These are phyloP conservation scores for Plicaturopsis crispa DNA, from an alignment of 768 basidiomycete genomes.

Conservation along the genomic window DNA sequence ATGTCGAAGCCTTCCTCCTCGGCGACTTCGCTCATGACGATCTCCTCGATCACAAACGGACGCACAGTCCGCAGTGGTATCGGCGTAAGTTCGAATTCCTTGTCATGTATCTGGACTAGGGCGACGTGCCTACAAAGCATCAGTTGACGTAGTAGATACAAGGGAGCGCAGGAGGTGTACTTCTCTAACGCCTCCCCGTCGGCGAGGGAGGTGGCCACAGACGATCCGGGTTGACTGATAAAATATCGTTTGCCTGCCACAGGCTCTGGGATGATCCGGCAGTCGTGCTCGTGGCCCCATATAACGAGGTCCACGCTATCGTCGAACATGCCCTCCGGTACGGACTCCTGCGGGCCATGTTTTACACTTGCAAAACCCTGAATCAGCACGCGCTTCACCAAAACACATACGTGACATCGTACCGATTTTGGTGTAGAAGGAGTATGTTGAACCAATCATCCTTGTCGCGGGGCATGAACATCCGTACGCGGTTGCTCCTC, in stretches of 20 bases:
- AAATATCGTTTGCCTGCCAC: slow-evolving; percentile 89
- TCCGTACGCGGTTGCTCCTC: slow-evolving; percentile 85
- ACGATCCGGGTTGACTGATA: slow-evolving; percentile 92
- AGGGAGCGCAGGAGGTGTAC: slow-evolving; percentile 30
- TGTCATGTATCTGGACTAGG: slow-evolving; percentile 79
- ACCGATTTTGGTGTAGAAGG: slow-evolving; percentile 89
- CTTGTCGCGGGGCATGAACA: slow-evolving; percentile 93
- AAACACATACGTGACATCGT: neutral
- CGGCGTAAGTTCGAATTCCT: slow-evolving; percentile 80
- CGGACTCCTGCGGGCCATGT: slow-evolving; percentile 90
- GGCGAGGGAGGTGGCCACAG: slow-evolving; percentile 88
- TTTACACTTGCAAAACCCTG: slow-evolving; percentile 54
- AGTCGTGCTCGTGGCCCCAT: slow-evolving; percentile 99
- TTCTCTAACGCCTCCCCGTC: slow-evolving; percentile 92
- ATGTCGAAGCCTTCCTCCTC: slow-evolving; percentile 74
- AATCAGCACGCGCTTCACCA: neutral
- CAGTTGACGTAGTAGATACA: slow-evolving; percentile 3
- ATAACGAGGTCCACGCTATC: slow-evolving; percentile 89
- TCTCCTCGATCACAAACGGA: slow-evolving; percentile 86
- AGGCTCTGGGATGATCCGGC: slow-evolving; percentile 82
- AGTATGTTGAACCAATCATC: slow-evolving; percentile 94
- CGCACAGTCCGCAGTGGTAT: slow-evolving; percentile 87
- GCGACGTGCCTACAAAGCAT: slow-evolving; percentile 73
- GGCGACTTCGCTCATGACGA: slow-evolving; percentile 67
- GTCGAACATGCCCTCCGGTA: slow-evolving; percentile 97